These are phyloP conservation scores for Xylaria digitata DNA, from an alignment of 2,329 filamentous ascomycete species.

Conservation along the genomic window DNA sequence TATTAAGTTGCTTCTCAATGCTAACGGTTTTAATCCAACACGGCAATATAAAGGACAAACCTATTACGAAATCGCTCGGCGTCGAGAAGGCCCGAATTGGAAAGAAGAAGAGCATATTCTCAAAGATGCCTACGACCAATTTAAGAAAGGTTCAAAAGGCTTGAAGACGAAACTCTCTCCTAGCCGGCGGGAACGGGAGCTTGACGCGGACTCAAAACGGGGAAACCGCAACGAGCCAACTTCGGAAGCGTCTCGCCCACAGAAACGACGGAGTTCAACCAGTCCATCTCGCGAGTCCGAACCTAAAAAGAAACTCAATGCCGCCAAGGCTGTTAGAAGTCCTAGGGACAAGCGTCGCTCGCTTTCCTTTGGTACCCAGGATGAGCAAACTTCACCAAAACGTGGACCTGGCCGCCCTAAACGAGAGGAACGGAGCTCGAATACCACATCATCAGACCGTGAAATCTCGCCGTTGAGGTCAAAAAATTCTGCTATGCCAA, in stretches of 20 bases:
- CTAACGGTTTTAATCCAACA: slow-evolving; percentile 84
- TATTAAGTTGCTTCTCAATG: slow-evolving; percentile 80
- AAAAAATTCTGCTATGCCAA: slow-evolving; percentile 62
- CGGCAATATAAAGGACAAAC: slow-evolving; percentile 79
- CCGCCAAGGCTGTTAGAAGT: slow-evolving; percentile 54
- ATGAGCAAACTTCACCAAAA: slow-evolving; percentile 62
- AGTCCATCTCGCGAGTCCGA: slow-evolving; percentile 63
- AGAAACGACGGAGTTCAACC: slow-evolving; percentile 59
- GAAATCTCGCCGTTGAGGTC: slow-evolving; percentile 62
- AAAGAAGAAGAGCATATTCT: slow-evolving; percentile 86
- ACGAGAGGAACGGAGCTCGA: slow-evolving; percentile 65
- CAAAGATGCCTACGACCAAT: slow-evolving; percentile 78
- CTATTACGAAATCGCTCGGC: slow-evolving; percentile 87
- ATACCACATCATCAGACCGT: slow-evolving; percentile 62
- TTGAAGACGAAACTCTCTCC: slow-evolving; percentile 66
- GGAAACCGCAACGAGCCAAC: slow-evolving; percentile 57
- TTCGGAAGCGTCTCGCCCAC: slow-evolving; percentile 55
- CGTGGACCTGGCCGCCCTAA: slow-evolving; percentile 64
- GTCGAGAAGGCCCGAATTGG: slow-evolving; percentile 87
- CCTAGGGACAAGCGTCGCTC: slow-evolving; percentile 63
- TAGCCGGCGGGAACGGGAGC: slow-evolving; percentile 54
- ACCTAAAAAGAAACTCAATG: slow-evolving; percentile 56
- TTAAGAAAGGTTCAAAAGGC: slow-evolving; percentile 64
- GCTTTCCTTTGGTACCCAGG: slow-evolving; percentile 57
- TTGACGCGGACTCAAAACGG: slow-evolving; percentile 58